Conservation (phyloP, 495 filamentous ascomycete species). For the Penicillium malachiteum region DNA sequence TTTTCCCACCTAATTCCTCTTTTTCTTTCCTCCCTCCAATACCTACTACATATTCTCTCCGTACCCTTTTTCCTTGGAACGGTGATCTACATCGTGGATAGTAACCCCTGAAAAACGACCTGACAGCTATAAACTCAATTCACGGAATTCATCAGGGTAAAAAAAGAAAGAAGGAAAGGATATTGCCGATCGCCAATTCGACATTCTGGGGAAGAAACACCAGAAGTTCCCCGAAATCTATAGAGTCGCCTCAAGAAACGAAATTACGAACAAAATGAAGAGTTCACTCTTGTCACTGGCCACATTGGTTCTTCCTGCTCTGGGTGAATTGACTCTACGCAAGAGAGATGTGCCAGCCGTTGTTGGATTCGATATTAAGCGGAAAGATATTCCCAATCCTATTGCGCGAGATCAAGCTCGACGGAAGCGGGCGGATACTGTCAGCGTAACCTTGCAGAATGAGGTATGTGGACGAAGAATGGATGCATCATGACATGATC, state of each 20-base stretch:
- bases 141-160: background rate
- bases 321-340: slow-evolving; percentile 27
- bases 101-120: too few species aligned
- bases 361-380: slow-evolving; percentile 38
- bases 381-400: slow-evolving; percentile 35
- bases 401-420: slow-evolving; percentile 33
- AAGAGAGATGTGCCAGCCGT: slow-evolving; percentile 36
- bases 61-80: too few species aligned
- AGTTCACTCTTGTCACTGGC: slow-evolving; percentile 18
- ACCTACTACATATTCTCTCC: too few species aligned
- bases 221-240: background rate
- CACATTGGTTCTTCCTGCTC: slow-evolving; percentile 18
- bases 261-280: slow-evolving; percentile 25
- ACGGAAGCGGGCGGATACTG: slow-evolving; percentile 33
- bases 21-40: too few species aligned
- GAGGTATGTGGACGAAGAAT: slow-evolving; percentile 28
- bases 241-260: background rate
- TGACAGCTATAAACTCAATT: background rate
- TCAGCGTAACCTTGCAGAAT: slow-evolving; percentile 40
- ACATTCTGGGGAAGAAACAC: background rate
- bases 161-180: background rate
- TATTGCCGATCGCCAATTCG: background rate
- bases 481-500: too few species aligned
- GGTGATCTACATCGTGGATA: too few species aligned
- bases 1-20: too few species aligned